A percentile compares a stretch with the other conserved stretches of the same genome.
These are phyloP conservation scores for Ascodesmis nigricans DNA, from an alignment of 495 filamentous ascomycete species.

Conservation along the genomic window DNA sequence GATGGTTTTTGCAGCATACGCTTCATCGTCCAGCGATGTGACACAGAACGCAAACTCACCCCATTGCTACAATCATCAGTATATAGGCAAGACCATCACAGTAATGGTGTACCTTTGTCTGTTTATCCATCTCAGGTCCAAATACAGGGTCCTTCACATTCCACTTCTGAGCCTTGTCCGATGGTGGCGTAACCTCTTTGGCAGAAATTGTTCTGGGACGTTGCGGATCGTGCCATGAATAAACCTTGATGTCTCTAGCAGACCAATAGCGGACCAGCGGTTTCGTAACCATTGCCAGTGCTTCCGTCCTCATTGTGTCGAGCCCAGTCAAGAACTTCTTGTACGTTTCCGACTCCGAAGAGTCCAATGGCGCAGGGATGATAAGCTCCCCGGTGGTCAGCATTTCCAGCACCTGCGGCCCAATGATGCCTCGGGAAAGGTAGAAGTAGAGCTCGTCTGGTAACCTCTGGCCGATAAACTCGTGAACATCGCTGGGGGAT, in stretches of 20 bases:
- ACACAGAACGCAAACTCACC: slow-evolving; percentile 36
- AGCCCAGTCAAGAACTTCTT: slow-evolving; percentile 52
- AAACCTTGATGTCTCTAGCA: slow-evolving; percentile 48
- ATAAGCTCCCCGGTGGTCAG: slow-evolving; percentile 54
- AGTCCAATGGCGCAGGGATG: slow-evolving; percentile 57
- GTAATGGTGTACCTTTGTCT: slow-evolving; percentile 6
- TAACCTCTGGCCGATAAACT: slow-evolving; percentile 70
- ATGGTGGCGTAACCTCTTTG: slow-evolving; percentile 37
- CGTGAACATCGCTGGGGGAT: slow-evolving; percentile 59
- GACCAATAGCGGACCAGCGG: slow-evolving; percentile 62
- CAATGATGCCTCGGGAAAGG: slow-evolving; percentile 58
- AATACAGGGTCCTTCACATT: slow-evolving; percentile 37
- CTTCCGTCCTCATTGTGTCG: slow-evolving; percentile 45
- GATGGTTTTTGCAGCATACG: slow-evolving; percentile 47
- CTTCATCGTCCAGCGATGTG: slow-evolving; percentile 34
- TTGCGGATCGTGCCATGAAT: slow-evolving; percentile 66
- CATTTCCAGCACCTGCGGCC: slow-evolving; percentile 58
- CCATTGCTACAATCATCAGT: slow-evolving; percentile 25
- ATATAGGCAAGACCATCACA: background rate
- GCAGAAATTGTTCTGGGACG: slow-evolving; percentile 42
- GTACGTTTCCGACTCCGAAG: slow-evolving; percentile 59
- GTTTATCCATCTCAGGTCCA: slow-evolving; percentile 27
- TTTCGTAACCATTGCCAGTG: slow-evolving; percentile 52
- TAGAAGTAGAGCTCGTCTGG: slow-evolving; percentile 88
- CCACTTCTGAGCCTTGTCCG: slow-evolving; percentile 46